A percentile compares a stretch with the other conserved stretches of the same genome.
Conservation (phyloP, 768 basidiomycete species). For the Suillus subluteus region DNA sequence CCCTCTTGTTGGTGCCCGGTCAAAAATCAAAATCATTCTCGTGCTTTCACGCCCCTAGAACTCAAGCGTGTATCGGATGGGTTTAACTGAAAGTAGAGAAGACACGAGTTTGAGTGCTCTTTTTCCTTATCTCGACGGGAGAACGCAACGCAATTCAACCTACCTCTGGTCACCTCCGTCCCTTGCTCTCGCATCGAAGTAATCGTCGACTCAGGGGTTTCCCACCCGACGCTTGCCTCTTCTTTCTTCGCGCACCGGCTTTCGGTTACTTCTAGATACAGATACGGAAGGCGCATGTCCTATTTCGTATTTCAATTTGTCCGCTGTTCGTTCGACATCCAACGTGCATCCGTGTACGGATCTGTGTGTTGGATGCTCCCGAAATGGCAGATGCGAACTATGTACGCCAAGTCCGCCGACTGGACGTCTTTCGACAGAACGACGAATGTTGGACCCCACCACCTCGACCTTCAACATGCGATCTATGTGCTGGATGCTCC, state of each 20-base stretch:
- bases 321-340: not conserved
- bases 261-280: not conserved
- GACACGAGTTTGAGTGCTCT: not conserved
- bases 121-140: not conserved
- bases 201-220: not conserved
- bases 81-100: not conserved
- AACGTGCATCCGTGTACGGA: not conserved
- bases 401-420: too few species aligned
- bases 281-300: not conserved
- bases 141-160: not conserved
- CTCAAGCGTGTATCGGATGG: not conserved
- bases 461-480: too few species aligned
- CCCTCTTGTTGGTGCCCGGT: not conserved
- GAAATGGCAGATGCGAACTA: not conserved
- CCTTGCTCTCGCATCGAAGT: not conserved
- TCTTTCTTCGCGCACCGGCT: not conserved
- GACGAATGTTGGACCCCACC: too few species aligned
- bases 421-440: too few species aligned
- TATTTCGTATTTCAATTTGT: not conserved
- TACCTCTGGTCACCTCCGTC: not conserved
- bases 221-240: not conserved
- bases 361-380: not conserved
- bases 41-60: not conserved
- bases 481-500: not conserved
- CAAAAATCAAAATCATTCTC: not conserved